Evolutionary conservation across 192 early-diverging fungal genomes (phyloP).

Genomic region (Podila epigama): DNA sequence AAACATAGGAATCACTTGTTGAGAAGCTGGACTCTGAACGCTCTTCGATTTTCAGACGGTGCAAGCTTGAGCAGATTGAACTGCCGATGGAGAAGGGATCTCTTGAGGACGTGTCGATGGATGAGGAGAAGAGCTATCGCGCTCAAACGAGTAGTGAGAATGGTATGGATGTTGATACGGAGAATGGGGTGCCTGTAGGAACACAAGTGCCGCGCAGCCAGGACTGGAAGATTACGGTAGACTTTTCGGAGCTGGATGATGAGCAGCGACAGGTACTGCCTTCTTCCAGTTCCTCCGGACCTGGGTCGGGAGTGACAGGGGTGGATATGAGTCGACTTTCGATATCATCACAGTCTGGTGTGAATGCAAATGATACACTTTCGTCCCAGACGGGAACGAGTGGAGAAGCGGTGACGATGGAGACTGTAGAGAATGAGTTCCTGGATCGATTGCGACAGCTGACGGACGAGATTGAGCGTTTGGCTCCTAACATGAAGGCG

Average conservation of each 20-base stretch:
- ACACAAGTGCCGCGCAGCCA: slow-evolving; percentile 26
- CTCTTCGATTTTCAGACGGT: slow-evolving; percentile 81
- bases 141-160: slow-evolving; percentile 19
- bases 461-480: slow-evolving; percentile 75
- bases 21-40: slow-evolving; percentile 81
- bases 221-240: slow-evolving; percentile 65
- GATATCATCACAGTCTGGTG: slow-evolving; percentile 9
- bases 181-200: not conserved
- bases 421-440: slow-evolving; percentile 70
- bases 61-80: slow-evolving; percentile 94
- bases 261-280: slow-evolving; percentile 52
- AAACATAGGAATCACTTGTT: slow-evolving; percentile 69
- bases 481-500: slow-evolving; percentile 93
- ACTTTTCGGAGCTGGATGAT: slow-evolving; percentile 64
- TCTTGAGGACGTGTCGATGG: slow-evolving; percentile 78
- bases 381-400: slow-evolving; percentile 10
- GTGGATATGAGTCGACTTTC: slow-evolving; percentile 32
- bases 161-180: slow-evolving; percentile 61
- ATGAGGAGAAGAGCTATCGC: slow-evolving; percentile 61
- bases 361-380: slow-evolving; percentile 8
- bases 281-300: not conserved
- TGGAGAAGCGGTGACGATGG: slow-evolving; percentile 49
- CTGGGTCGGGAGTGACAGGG: not conserved
- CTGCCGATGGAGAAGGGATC: slow-evolving; percentile 80
- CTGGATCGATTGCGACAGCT: slow-evolving; percentile 66